Evolutionary conservation across 2,329 filamentous ascomycete genomes (phyloP).

Genomic region (Bipolaris zeicola): DNA sequence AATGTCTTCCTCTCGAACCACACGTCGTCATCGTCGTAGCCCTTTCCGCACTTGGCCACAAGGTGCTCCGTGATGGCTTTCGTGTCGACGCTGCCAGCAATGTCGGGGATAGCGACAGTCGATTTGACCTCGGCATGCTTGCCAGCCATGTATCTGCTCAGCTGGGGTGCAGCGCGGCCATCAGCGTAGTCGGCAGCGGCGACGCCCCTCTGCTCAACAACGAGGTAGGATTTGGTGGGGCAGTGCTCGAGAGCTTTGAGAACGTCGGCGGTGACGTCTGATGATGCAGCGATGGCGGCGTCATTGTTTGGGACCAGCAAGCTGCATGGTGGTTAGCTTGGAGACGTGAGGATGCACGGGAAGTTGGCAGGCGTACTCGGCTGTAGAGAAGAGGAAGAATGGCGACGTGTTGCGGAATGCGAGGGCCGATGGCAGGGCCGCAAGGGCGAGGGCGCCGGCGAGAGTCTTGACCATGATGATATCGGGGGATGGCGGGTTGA

Average conservation of each 20-base stretch:
- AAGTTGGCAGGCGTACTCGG: slow-evolving; percentile 64
- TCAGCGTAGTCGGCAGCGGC: slow-evolving; percentile 70
- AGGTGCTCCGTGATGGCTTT: slow-evolving; percentile 52
- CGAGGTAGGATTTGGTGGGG: slow-evolving; percentile 75
- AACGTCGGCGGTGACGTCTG: slow-evolving; percentile 52
- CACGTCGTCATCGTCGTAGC: slow-evolving; percentile 27
- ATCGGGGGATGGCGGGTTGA: slow-evolving; percentile 10
- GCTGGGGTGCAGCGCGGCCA: slow-evolving; percentile 59
- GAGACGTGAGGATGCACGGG: slow-evolving; percentile 13
- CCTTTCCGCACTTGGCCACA: slow-evolving; percentile 55
- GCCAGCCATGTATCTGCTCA: slow-evolving; percentile 58
- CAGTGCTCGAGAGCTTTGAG: slow-evolving; percentile 64
- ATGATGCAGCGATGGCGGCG: slow-evolving; percentile 50
- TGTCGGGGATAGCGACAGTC: slow-evolving; percentile 59
- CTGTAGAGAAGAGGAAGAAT: slow-evolving; percentile 85
- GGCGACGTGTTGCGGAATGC: slow-evolving; percentile 89
- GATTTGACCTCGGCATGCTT: slow-evolving; percentile 59
- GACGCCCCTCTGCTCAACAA: slow-evolving; percentile 78
- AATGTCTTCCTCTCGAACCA: slow-evolving; percentile 14
- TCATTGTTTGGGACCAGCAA: slow-evolving; percentile 33
- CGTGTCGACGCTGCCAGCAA: slow-evolving; percentile 56
- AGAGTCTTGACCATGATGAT: slow-evolving; percentile 52
- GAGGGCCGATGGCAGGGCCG: slow-evolving; percentile 62
- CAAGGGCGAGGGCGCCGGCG: slow-evolving; percentile 56
- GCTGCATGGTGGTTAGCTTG: slow-evolving; percentile 37